Conservation (phyloP, 2,329 filamentous ascomycete species). For the Metarhizium brunneum region DNA sequence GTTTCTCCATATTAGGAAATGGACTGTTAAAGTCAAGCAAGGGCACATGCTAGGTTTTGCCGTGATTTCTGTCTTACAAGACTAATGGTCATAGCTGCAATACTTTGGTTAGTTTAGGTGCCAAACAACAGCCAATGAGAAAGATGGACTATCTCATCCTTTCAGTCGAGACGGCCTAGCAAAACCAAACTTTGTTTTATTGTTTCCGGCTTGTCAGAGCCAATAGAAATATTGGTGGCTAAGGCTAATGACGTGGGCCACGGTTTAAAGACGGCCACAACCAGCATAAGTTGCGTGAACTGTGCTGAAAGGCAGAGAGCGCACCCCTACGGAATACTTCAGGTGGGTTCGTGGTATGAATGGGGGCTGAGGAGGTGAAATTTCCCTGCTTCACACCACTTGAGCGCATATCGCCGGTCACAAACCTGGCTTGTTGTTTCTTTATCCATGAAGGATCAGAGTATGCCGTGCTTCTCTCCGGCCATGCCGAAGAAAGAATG, state of each 20-base stretch:
- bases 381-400: too few species aligned
- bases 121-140: neutral
- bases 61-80: too few species aligned
- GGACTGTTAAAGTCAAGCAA: too few species aligned
- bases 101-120: neutral
- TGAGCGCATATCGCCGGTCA: neutral
- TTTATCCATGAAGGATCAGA: neutral
- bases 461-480: neutral
- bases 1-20: too few species aligned
- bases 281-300: neutral
- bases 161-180: neutral
- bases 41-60: too few species aligned
- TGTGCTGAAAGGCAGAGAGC: neutral
- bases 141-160: neutral
- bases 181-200: neutral
- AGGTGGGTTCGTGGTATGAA: neutral
- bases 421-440: neutral
- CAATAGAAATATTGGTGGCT: neutral
- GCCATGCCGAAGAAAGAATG: neutral
- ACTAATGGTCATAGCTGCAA: neutral
- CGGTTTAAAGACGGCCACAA: neutral
- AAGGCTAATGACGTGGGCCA: neutral
- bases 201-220: neutral
- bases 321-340: neutral
- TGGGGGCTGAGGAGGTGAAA: too few species aligned